Evolutionary conservation across 83 land plant species (phyloP), one percentile per base, ranked within the genome.

Genomic region (Isoetes engelmannii): DNA sequence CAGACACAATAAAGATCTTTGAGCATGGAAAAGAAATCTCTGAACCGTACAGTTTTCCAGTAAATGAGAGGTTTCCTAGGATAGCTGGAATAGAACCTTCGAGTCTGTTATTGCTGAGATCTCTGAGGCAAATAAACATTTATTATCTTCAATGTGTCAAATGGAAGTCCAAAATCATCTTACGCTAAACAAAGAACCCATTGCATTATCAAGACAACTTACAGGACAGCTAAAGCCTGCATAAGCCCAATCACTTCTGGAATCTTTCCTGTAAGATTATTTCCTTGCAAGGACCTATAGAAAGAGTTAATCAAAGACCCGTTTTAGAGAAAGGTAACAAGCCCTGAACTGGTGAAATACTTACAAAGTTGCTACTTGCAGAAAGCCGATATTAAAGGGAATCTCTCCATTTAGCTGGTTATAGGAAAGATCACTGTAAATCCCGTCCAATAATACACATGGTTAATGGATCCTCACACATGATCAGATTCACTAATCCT

Each of bases 211-310:
- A 28, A 28, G 37, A 28, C 37, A 28, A 28, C 98, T 90, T 77
- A 93, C 98, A 94, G 74, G 15, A 94, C 96, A 6, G 96, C 92
- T 69, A 94, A 88, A n/a, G 99, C 99, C 70, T 90, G 96, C 99
- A 94, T 94, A 13, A 94, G 77, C 15, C 99, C 99, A 75, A 94
- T 83, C 5, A 94, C 99, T 46, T 90, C 79, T 53, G 99, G 99
- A 67, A 94, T 94, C 8, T 56, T 74, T 20, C 99, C 99, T 50
- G 82, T 55, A 37, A 94, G 72, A 48, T 70, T 71, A 69, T 94
- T 94, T 9, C 89, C 88, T 74, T 94, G 97, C 71, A 94, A 68
- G 0, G 99, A 94, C 62, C 98, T 93, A 61, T 4, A 18, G 42
- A 70, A n/a, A 4, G 57, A 64, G 6, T 20, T 45, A 18, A 17